Base-by-base conservation (phyloP, 345 rosid species). In the Acer yangbiense region DNA sequence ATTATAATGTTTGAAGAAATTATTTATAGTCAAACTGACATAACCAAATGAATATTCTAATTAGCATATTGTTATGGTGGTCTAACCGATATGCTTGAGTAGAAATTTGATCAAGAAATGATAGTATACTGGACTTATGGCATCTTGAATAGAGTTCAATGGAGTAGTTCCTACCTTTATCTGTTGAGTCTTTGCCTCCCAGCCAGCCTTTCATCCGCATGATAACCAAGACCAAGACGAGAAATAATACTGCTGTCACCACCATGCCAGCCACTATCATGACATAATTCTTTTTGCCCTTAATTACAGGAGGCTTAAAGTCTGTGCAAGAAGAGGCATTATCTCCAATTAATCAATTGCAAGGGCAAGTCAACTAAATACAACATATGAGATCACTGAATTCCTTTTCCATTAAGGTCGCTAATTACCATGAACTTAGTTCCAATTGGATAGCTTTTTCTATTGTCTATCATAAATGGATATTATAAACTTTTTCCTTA, bases 121-220 rank as follows among this genome's bases (percentile, higher is more conserved):
- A 5, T 16, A 11, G 39, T 21, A 6, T 62, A 27, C 17, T 3
- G 10, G 14, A 61, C 8, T 68, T 35, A 20, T 60, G n/a, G 29
- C 29, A 39, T 52, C 65, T 65, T 25, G 9, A 21, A 14, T 43
- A 0, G 67, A 25, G 32, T 41, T 50, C 23, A 62, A 21, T 29
- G 61, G 54, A 68, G 69, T 62, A 43, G n/a, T 14, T 62, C 69
- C 50, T 83, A 93, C 97, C 98, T 84, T 86, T 87, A 76, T 85
- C 94, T 16, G 74, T 68, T 80, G 89, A 81, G 20, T 41, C 77
- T 80, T 88, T 81, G 71, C 89, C 88, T 75, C 90, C 86, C 25
- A 91, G 80, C 82, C 86, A 86, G 11, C 88, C 89, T 83, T 82
- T 89, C 68, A 87, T 85, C 84, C 87, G 79, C 68, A 87, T 68